Base-by-base conservation (phyloP, 441 rosid genomes). In the Hypseocharis bilobata region DNA sequence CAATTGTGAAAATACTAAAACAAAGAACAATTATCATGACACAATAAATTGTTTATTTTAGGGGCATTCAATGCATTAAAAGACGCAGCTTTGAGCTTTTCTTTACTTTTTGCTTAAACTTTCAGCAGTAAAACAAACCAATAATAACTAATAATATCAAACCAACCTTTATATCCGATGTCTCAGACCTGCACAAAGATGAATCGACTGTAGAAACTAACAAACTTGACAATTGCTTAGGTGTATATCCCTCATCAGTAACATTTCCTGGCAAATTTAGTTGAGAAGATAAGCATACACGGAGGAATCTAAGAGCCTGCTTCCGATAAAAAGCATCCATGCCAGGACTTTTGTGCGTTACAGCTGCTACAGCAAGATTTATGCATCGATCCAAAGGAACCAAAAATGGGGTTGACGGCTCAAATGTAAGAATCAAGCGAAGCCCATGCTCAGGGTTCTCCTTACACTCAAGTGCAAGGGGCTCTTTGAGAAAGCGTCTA, bases 401-500 rank as follows among this genome's bases (percentile, higher is more conserved):
- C 81, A 89, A 81, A 86, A 94, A 89, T 11, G 96, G 96, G 68
- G 96, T 94, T 64, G 96, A 78, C 10, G 99, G 96, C 82, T 85
- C 92, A 86, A 94, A 94, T 5, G 96, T 88, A 64, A 94, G 92
- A 82, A 94, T 87, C 79, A 94, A 78, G 56, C 99, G 98, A 68
- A 91, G 94, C 59, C 98, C 98, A 68, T 94, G 98, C 81, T 94
- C 99, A 45, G 98, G 96, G 64, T 94, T 89, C 78, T 94, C 99
- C 79, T 94, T 91, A 84, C 98, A 94, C 74, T 94, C 99, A 47
- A 94, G 94, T 59, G 94, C 87, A 67, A 94, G 87, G 29, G 99
- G 96, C 76, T 91, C 98, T 83, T 91, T 91, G 63, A 94, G 88
- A 79, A 94, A 94, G 40, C 96, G 82, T 60, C 99, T 78, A 61